Conservation (phyloP, 163 green algal genomes). For the Volvox carteri region DNA sequence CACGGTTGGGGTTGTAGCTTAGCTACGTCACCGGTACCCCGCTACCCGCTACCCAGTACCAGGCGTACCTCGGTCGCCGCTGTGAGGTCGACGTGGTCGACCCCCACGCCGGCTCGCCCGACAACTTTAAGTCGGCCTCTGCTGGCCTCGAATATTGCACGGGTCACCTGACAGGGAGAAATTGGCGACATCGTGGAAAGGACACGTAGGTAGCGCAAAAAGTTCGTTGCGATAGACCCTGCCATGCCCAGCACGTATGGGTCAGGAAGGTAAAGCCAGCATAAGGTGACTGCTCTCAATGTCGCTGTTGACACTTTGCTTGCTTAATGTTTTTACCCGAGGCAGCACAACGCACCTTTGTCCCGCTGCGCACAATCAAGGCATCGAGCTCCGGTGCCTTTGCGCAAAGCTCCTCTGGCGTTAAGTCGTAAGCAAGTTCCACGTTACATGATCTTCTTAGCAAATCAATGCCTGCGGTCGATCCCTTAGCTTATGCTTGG, state of each 20-base stretch:
- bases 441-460: conserved; percentile 83
- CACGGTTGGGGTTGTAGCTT: background rate
- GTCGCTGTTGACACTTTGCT: background rate
- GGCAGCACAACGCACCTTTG: conserved; percentile 77
- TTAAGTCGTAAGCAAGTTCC: conserved; percentile 88
- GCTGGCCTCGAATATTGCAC: conserved; percentile 93
- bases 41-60: background rate
- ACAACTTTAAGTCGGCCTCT: conserved; percentile 95
- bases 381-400: conserved; percentile 88
- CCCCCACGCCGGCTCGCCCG: conserved; percentile 94
- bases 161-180: conserved; percentile 79
- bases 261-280: background rate
- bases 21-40: background rate
- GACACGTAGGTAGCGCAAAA: background rate
- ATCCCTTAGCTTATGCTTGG: background rate
- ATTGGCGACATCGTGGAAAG: background rate
- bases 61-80: conserved; percentile 89
- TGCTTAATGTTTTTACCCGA: background rate
- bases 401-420: conserved; percentile 87
- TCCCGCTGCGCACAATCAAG: conserved; percentile 94
- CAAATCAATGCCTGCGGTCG: conserved; percentile 78
- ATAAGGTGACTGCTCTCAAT: background rate
- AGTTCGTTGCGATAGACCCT: background rate
- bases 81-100: conserved; percentile 97
- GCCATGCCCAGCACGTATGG: background rate